Conservation (phyloP, 2,329 filamentous ascomycete genomes). For the Colletotrichum spinosum region DNA sequence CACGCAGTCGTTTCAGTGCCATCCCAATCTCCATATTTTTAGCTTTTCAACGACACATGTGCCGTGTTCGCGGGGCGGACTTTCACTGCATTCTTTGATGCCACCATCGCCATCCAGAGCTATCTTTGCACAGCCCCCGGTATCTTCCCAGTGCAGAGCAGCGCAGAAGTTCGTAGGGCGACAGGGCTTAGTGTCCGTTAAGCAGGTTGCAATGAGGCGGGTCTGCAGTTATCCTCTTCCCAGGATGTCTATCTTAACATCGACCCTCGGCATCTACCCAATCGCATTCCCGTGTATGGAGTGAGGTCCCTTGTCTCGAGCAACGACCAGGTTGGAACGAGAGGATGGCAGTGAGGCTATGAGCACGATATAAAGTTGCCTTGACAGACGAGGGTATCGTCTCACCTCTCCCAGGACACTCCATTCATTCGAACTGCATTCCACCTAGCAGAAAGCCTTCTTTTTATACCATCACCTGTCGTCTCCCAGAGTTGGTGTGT, state of each 20-base stretch:
- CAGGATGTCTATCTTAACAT: slow-evolving; percentile 13
- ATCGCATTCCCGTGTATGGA: slow-evolving; percentile 7
- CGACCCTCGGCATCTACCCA: slow-evolving; percentile 8
- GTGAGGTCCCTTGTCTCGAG: slow-evolving; percentile 2
- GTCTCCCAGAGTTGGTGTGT: background rate
- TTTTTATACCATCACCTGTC: slow-evolving; percentile 4
- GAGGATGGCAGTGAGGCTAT: background rate
- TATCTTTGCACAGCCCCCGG: slow-evolving; percentile 4
- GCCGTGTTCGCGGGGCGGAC: background rate
- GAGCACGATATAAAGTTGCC: slow-evolving; percentile 18
- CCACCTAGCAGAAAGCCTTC: slow-evolving; percentile 10
- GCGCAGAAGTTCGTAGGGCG: background rate
- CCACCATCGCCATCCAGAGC: background rate
- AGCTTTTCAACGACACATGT: slow-evolving; percentile 19
- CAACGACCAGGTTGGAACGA: background rate
- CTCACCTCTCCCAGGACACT: slow-evolving; percentile 18
- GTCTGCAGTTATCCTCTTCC: slow-evolving; percentile 1
- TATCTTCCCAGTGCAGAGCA: background rate
- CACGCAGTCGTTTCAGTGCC: slow-evolving; percentile 20
- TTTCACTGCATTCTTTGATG: background rate
- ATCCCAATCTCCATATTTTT: slow-evolving; percentile 21
- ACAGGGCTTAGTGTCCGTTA: slow-evolving; percentile 21
- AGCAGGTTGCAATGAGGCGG: slow-evolving; percentile 23
- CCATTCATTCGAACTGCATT: slow-evolving; percentile 18
- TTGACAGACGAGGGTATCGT: slow-evolving; percentile 12